Percentiles rank a stretch among this genome's conserved stretches.
These are phyloP conservation scores for Sphaerulina musiva DNA, from an alignment of 2,329 filamentous ascomycete genomes.

Conservation along the genomic window DNA sequence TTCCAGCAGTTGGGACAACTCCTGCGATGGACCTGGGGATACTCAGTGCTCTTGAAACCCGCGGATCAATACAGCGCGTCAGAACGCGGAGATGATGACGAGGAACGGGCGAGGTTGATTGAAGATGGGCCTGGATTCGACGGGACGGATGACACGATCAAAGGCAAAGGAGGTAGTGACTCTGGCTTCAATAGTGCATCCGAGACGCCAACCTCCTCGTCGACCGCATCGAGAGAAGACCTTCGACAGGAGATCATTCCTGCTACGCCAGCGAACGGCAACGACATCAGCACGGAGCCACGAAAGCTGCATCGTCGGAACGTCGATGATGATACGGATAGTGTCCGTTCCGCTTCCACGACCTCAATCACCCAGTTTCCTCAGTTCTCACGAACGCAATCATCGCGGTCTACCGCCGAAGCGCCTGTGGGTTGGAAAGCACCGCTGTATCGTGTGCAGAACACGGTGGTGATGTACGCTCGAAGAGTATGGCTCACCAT, in stretches of 20 bases:
- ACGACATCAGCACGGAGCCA: conserved; percentile 36
- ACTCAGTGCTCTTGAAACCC: conserved; percentile 86
- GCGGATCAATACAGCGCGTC: conserved; percentile 66
- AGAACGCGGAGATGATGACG: conserved; percentile 50
- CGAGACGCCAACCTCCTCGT: conserved; percentile 37
- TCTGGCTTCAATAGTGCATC: conserved; percentile 45
- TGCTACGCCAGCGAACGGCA: conserved; percentile 45
- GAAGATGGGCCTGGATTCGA: conserved; percentile 53
- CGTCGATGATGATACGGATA: conserved; percentile 12
- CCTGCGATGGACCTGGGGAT: conserved; percentile 96
- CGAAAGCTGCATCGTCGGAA: conserved; percentile 34
- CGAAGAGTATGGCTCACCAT: conserved; percentile 27
- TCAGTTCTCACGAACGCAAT: conserved; percentile 28
- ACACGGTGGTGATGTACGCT: conserved; percentile 18
- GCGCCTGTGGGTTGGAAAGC: conserved; percentile 22
- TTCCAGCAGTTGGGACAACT: conserved; percentile 97
- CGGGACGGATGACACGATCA: conserved; percentile 32
- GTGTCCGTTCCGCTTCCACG: conserved; percentile 34
- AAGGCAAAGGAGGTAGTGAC: conserved; percentile 24
- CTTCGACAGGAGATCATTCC: conserved; percentile 25
- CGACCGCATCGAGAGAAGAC: conserved; percentile 11
- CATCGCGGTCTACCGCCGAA: conserved; percentile 8
- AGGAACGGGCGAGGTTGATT: conserved; percentile 34
- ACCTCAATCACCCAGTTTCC: conserved; percentile 50
- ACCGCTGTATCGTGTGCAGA: conserved; percentile 21